Evolutionary conservation across 2,329 filamentous ascomycete genomes (phyloP), one percentile per base, ranked within the genome.

Genomic region (Verticillium albo-atrum): DNA sequence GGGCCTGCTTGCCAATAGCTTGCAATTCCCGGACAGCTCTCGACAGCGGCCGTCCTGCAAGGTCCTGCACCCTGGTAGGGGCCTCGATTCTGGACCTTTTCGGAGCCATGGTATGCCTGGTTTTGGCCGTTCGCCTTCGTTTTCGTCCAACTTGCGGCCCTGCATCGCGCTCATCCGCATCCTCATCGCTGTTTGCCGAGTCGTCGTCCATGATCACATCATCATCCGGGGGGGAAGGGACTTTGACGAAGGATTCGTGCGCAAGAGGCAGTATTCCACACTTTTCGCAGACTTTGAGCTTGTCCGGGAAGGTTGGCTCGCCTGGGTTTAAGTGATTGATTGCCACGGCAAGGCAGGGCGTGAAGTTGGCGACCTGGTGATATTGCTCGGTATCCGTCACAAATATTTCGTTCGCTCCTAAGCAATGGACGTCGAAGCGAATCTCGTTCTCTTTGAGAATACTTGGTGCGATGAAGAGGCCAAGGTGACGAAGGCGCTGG

Each of bases 401-500:
- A 14, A 57, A 17, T 12, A 57, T 32, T 4, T 57, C 56, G 7
- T 17, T 30, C 5, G n/a, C 42, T n/a, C 56, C 47, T n/a, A 30
- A 17, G 20, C 27, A 23, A 30, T 34, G 27, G 23, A 57, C 23
- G 6, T 30, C 34, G n/a, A 57, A 57, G n/a, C 34, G 9, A 23
- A 57, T 57, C 7, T 30, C n/a, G 12, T 28, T 47, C 47, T 53
- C 27, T 25, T 50, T 27, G 10, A 57, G 56, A 14, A 28, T 52
- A 3, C n/a, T 52, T 10, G 56, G 56, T 23, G 42, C 27, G 20
- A 57, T 51, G 10, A 57, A 53, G 6, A 57, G 56, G 17, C 20
- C 34, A 52, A 37, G 56, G 37, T 57, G 56, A 35, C 47, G 27
- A n/a, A 53, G n/a, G n/a, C 17, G 25, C 56, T 57, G 56, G n/a